Percentiles rank a stretch among this genome's conserved stretches.
phyloP scores from a whole-genome alignment of 306 rosid species.

The Alnus glutinosa region DNA sequence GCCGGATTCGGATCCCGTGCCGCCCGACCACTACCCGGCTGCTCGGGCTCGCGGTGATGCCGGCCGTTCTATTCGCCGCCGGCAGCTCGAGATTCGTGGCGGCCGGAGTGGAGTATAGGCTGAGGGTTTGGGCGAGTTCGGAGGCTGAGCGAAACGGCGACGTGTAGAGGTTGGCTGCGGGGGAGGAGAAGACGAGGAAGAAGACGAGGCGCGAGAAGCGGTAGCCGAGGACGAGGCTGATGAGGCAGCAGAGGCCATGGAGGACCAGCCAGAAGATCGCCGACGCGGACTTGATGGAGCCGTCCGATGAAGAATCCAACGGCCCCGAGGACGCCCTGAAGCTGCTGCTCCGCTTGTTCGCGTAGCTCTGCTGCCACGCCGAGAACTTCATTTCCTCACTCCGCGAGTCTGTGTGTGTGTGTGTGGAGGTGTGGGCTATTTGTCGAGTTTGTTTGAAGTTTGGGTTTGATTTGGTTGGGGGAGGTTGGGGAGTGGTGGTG shows the following conservation, averaged over 20 bases:
- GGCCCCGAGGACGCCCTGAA: constrained; percentile 71
- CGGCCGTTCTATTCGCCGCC: constrained; percentile 43
- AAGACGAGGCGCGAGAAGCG: constrained; percentile 97
- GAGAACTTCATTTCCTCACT: constrained; percentile 76
- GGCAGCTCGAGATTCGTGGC: constrained; percentile 24
- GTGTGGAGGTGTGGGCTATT: constrained; percentile 5
- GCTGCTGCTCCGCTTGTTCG: constrained; percentile 72
- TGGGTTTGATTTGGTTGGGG: constrained; percentile 23
- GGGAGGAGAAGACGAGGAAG: constrained; percentile 78
- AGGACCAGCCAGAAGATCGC: constrained; percentile 82
- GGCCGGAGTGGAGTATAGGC: constrained; percentile 30
- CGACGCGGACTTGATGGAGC: constrained; percentile 68
- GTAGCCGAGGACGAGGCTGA: constrained; percentile 90
- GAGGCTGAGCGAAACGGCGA: constrained; percentile 65
- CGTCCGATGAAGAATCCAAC: constrained; percentile 66
- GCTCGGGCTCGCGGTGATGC: constrained; percentile 25
- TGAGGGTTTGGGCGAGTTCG: constrained; percentile 45
- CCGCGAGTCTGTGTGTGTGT: neutral
- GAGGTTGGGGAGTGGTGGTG: constrained; percentile 31
- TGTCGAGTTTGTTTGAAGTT: constrained; percentile 19
- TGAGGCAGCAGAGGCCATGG: constrained; percentile 88
- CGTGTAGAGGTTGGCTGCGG: constrained; percentile 58
- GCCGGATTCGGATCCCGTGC: constrained; percentile 98
- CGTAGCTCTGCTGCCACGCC: constrained; percentile 83
- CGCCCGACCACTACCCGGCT: constrained; percentile 95